These are phyloP conservation scores for Pharus latifolius DNA, from an alignment of 176 grass and related monocot species.

Conservation along the genomic window DNA sequence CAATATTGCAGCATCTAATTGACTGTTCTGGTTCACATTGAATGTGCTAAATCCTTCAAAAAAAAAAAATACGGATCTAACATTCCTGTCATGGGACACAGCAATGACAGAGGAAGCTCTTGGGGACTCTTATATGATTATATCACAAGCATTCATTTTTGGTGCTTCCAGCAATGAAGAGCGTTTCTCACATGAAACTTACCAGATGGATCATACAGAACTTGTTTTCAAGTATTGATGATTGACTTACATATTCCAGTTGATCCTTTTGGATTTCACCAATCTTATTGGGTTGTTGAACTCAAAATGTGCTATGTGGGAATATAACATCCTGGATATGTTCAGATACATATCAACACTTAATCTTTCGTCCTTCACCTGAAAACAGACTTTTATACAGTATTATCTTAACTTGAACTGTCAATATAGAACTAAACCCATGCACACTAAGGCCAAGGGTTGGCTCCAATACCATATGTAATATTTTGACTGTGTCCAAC, in stretches of 20 bases:
- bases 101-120: background rate
- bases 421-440: too few species aligned
- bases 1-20: slow-evolving; percentile 14
- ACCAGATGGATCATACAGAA: background rate
- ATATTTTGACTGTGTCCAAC: too few species aligned
- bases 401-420: too few species aligned
- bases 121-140: background rate
- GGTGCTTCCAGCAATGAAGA: background rate
- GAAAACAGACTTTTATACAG: too few species aligned
- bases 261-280: background rate
- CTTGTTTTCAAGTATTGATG: background rate
- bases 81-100: background rate
- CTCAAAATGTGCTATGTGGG: too few species aligned
- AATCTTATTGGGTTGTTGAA: too few species aligned
- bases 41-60: background rate
- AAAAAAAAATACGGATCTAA: too few species aligned
- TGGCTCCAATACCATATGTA: too few species aligned
- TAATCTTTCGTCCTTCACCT: too few species aligned
- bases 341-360: too few species aligned
- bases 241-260: background rate
- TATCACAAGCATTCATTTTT: background rate
- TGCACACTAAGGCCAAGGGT: too few species aligned
- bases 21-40: background rate
- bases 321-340: too few species aligned
- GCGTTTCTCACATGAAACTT: background rate